Evolutionary conservation across 208 protist species (phyloP).

Genomic region (Acanthamoeba healyi): DNA sequence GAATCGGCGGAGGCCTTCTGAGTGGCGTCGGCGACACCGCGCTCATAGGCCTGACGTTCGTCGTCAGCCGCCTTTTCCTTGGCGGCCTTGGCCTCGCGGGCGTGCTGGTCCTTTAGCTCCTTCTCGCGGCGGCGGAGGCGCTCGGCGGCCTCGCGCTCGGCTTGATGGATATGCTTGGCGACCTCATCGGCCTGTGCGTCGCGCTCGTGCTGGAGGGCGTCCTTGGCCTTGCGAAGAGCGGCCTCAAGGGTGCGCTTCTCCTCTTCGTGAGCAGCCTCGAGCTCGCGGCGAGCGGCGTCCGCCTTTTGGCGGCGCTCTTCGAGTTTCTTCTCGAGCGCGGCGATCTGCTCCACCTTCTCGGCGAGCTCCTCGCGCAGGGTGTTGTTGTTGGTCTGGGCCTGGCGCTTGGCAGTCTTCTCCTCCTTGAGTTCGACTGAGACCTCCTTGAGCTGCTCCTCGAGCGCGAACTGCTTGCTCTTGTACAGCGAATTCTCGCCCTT

Average conservation of each 20-base stretch:
- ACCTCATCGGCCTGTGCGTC: constrained; percentile 37
- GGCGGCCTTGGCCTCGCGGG: neutral
- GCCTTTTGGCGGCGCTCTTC: constrained; percentile 35
- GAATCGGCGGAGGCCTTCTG: neutral
- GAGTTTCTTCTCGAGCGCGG: constrained; percentile 45
- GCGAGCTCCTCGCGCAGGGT: constrained; percentile 52
- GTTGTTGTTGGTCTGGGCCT: constrained; percentile 74
- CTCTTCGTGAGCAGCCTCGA: constrained; percentile 51
- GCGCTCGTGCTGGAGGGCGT: constrained; percentile 39
- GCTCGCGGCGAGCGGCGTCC: neutral
- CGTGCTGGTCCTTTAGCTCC: constrained; percentile 8
- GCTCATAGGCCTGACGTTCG: constrained; percentile 31
- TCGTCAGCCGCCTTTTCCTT: constrained; percentile 12
- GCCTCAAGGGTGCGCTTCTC: constrained; percentile 15
- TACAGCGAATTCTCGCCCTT: constrained; percentile 34
- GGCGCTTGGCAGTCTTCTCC: constrained; percentile 30
- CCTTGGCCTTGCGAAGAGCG: constrained; percentile 48
- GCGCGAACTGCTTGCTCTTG: constrained; percentile 44
- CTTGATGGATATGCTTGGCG: neutral
- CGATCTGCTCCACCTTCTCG: constrained; percentile 31
- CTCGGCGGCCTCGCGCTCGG: neutral
- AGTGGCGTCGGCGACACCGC: neutral
- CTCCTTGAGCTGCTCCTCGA: constrained; percentile 59
- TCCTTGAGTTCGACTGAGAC: constrained; percentile 38
- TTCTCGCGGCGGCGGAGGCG: constrained; percentile 11